Evolutionary conservation across 306 rosid species (phyloP).

Genomic region (Canavalia ensiformis): DNA sequence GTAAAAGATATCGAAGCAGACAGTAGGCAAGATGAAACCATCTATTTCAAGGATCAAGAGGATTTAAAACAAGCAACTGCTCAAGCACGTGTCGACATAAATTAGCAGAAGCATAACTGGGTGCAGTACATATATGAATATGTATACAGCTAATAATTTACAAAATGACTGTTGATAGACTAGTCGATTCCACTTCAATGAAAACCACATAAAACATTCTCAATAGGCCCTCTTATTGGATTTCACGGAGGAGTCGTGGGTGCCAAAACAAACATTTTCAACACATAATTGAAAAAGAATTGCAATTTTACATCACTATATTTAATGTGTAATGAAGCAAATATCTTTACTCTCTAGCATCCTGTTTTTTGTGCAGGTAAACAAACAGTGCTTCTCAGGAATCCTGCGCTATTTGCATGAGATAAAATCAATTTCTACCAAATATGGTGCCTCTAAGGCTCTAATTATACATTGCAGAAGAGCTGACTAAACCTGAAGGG

Average conservation of each 20-base stretch:
- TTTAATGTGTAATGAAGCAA: background rate
- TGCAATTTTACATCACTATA: background rate
- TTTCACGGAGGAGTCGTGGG: background rate
- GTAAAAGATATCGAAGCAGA: constrained; percentile 4
- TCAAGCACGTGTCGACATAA: background rate
- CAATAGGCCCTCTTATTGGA: background rate
- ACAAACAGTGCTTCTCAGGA: constrained; percentile 5
- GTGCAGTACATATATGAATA: background rate
- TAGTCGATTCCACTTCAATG: background rate
- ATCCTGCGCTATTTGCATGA: background rate
- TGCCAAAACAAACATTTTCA: constrained; percentile 25
- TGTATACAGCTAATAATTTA: background rate
- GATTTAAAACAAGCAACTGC: constrained; percentile 31
- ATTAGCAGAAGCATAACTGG: background rate
- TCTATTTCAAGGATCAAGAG: constrained; percentile 33
- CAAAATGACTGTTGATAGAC: background rate
- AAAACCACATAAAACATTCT: background rate
- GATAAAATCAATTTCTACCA: constrained; percentile 11
- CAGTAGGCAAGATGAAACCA: background rate
- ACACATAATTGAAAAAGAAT: constrained; percentile 18
- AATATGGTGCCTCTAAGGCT: background rate
- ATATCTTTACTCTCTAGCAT: constrained; percentile 21
- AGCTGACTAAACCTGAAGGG: background rate
- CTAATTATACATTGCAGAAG: constrained; percentile 11
- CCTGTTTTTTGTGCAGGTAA: background rate